These are phyloP conservation scores for Aspergillus novofumigatus DNA, from an alignment of 2,329 filamentous ascomycete genomes.

Conservation along the genomic window DNA sequence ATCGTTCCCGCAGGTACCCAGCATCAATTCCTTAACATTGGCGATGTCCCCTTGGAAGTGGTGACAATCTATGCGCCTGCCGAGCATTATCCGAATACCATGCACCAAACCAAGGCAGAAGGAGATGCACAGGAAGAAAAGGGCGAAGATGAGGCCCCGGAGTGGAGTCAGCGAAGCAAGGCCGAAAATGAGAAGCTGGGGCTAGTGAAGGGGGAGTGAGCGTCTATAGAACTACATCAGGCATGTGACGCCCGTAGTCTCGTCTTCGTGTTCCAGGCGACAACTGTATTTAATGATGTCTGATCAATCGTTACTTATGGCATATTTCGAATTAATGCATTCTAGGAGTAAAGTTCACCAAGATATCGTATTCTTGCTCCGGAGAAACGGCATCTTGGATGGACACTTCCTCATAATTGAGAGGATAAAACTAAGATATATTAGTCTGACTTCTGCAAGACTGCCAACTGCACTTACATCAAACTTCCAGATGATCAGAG, in stretches of 20 bases:
- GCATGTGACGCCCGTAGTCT: background rate
- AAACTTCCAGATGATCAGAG: constrained; percentile 12
- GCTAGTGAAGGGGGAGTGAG: constrained; percentile 43
- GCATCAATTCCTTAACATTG: constrained; percentile 62
- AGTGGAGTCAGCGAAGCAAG: constrained; percentile 56
- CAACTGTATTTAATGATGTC: background rate
- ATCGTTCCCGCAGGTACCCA: constrained; percentile 63
- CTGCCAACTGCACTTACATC: constrained; percentile 5
- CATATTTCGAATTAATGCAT: background rate
- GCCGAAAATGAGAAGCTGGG: constrained; percentile 55
- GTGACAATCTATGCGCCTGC: constrained; percentile 62
- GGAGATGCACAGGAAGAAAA: constrained; percentile 60
- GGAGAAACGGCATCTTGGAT: background rate
- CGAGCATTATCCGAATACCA: constrained; percentile 56
- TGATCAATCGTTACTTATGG: background rate
- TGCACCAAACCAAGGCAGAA: constrained; percentile 61
- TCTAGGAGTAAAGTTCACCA: constrained; percentile 5
- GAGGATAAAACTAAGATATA: constrained; percentile 2
- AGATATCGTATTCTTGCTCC: background rate
- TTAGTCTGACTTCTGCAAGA: background rate
- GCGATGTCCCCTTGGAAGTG: constrained; percentile 55
- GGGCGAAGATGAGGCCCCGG: constrained; percentile 57
- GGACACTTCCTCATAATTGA: background rate
- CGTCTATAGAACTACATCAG: background rate
- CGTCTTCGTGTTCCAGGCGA: too few relatives aligned